Conservation (phyloP, 75 land plant genomes). For the Picea glauca region DNA sequence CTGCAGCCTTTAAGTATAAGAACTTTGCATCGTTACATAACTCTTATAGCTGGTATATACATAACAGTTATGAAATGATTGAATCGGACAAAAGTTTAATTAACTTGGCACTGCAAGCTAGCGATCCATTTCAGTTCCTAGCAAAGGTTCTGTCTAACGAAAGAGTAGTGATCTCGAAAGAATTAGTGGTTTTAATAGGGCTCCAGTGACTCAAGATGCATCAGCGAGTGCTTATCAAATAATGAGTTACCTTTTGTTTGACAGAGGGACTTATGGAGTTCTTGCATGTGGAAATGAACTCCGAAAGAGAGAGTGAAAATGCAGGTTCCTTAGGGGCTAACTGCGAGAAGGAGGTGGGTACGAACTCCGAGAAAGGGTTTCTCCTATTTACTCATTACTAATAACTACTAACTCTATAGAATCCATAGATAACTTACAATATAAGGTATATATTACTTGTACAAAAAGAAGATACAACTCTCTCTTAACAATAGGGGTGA, state of each 20-base stretch:
- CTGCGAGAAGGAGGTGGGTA: too few species aligned
- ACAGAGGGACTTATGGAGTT: neutral
- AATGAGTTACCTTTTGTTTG: slow-evolving; percentile 15
- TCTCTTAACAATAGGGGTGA: too few species aligned
- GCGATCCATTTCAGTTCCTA: slow-evolving; percentile 10
- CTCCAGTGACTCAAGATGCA: slow-evolving; percentile 25
- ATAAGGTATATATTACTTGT: too few species aligned
- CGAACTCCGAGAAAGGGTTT: too few species aligned
- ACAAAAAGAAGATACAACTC: too few species aligned
- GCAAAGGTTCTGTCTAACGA: neutral
- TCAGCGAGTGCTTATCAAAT: slow-evolving; percentile 26
- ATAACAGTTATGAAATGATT: neutral
- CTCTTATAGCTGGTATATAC: neutral
- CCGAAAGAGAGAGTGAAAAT: too few species aligned
- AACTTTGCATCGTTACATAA: neutral
- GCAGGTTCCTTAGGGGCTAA: too few species aligned
- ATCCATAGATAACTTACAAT: too few species aligned
- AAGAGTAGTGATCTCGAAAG: neutral
- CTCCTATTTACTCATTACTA: too few species aligned
- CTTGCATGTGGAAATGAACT: too few species aligned
- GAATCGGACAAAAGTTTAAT: neutral
- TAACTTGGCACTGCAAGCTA: neutral
- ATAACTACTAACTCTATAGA: too few species aligned
- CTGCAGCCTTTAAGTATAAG: neutral
- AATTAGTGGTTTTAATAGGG: neutral